A percentile compares a stretch with the other conserved stretches of the same genome.
Evolutionary conservation across 1,284 basidiomycete species (phyloP).

Genomic region (Agaricales sp.): DNA sequence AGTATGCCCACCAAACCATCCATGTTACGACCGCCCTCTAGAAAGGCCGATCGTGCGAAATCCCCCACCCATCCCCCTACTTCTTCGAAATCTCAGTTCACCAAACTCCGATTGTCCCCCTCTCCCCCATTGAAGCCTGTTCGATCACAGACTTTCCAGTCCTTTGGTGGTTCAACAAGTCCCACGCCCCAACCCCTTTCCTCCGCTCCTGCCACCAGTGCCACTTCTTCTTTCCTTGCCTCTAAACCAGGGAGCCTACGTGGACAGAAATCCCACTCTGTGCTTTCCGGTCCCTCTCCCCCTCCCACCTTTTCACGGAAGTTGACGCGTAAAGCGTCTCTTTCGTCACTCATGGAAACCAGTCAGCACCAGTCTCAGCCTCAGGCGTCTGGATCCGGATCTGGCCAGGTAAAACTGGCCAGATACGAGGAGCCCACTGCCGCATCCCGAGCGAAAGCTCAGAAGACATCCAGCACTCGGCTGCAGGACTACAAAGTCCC

Average conservation of each 20-base stretch:
- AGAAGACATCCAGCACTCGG: constrained; percentile 51
- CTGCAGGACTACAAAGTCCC: constrained; percentile 59
- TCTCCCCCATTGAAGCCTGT: constrained; percentile 43
- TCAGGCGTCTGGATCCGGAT: constrained; percentile 37
- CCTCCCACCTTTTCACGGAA: constrained; percentile 40
- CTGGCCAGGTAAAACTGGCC: constrained; percentile 27
- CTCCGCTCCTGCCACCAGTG: constrained; percentile 32
- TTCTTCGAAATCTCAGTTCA: constrained; percentile 54
- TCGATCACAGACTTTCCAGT: constrained; percentile 50
- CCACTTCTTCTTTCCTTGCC: constrained; percentile 44
- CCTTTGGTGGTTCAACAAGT: not conserved
- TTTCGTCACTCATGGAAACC: constrained; percentile 61
- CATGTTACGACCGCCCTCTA: constrained; percentile 46
- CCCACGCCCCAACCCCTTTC: constrained; percentile 26
- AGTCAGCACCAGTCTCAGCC: constrained; percentile 35
- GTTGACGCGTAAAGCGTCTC: constrained; percentile 62
- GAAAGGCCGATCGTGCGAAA: constrained; percentile 55
- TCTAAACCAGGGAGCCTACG: constrained; percentile 63
- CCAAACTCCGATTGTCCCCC: constrained; percentile 53
- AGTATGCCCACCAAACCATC: constrained; percentile 46
- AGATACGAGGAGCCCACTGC: constrained; percentile 69
- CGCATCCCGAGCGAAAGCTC: constrained; percentile 65
- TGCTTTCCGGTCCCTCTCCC: constrained; percentile 61
- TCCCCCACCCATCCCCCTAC: constrained; percentile 57
- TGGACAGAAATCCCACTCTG: constrained; percentile 71